Conservation (phyloP, 805 yeast genomes). For the Wickerhamomyces sydowiorum region DNA sequence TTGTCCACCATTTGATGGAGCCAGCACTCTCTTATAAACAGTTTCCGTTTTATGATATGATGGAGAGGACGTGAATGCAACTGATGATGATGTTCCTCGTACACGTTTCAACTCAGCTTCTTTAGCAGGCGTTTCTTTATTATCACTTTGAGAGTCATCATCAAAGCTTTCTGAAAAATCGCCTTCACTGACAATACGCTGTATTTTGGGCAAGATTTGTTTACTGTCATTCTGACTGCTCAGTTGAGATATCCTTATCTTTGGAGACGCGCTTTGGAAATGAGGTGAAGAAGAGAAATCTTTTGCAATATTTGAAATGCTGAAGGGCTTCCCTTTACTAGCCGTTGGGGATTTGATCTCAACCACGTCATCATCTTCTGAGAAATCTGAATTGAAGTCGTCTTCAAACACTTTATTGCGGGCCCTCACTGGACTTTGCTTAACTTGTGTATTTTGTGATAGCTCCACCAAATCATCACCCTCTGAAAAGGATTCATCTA, state of each 20-base stretch:
- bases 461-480: neutral
- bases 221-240: neutral
- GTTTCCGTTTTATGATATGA: constrained; percentile 22
- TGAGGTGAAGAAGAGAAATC: neutral
- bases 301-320: neutral
- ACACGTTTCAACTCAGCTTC: neutral
- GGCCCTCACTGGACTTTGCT: constrained; percentile 5
- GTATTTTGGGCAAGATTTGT: neutral
- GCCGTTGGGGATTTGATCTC: neutral
- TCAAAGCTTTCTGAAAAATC: neutral
- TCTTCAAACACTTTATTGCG: constrained; percentile 12
- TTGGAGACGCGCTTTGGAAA: neutral
- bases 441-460: neutral
- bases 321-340: neutral
- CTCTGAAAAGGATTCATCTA: constrained; percentile 14
- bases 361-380: constrained; percentile 3
- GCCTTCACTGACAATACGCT: neutral
- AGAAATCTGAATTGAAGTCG: constrained; percentile 12
- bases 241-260: neutral
- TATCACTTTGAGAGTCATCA: neutral
- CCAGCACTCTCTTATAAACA: constrained; percentile 3
- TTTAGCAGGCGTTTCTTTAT: neutral
- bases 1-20: no score
- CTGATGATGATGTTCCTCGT: neutral
- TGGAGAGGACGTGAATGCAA: constrained; percentile 19